Evolutionary conservation across 331 rosid genomes (phyloP), one percentile per base, ranked within the genome.

Genomic region (Malus hybrid): DNA sequence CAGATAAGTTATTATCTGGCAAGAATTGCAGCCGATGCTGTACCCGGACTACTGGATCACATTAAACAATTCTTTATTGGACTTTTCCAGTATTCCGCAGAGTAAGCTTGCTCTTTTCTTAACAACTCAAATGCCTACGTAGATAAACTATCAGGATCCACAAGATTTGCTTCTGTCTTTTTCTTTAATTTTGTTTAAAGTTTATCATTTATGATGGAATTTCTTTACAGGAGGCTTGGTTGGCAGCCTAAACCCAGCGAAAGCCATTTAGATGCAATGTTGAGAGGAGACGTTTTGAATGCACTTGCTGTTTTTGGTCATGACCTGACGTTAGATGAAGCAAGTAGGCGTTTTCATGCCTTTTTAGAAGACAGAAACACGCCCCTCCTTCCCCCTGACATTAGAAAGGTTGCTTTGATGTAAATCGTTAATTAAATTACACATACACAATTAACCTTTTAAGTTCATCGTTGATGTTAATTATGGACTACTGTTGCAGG

Each of bases 201-300:
- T 18, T 65, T 73, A 59, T 72, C 50, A 36, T 55, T 73, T 59
- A 62, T 76, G 33, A 71, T 73, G 73, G 48, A 55, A 76, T 81
- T 55, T 61, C 18, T 68, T 76, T 80, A 70, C 83, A 93, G 98
- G 90, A 90, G 77, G 87, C 96, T 93, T 79, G 97, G 98, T 76
- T 93, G 98, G 98, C 94, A 93, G 13, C 87, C 98, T 42, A 91
- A 88, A 81, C 84, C 81, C 14, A 89, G 85, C 16, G 97, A 94
- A 86, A 86, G 88, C 84, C 96, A 93, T 81, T 84, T 90, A 61
- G 93, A 94, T 87, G 89, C 96, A 28, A 86, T 94, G 98, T 84
- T 94, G 87, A 91, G 98, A 79, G 98, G 98, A 85, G 95, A 91
- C 83, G 27, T 94, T 81, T 87, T 90, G 92, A 78, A 88, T 62